Percentiles rank a stretch among this genome's conserved stretches.
These are phyloP conservation scores for Fraxinus floribunda DNA, from an alignment of 305 asterid genomes.

Conservation along the genomic window DNA sequence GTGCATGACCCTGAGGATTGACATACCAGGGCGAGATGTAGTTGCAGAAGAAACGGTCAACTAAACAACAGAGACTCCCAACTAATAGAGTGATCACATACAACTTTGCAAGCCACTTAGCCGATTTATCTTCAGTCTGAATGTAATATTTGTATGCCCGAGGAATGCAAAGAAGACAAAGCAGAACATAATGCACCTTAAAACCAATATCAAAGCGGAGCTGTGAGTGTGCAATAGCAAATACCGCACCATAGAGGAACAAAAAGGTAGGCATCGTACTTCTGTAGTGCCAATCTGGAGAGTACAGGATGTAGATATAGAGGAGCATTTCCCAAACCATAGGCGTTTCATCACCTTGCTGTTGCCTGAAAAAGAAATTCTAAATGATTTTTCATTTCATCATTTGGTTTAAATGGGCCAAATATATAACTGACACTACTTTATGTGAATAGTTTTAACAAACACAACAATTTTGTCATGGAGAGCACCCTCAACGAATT, in stretches of 20 bases:
- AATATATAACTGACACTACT: conserved; percentile 2
- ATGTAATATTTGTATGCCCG: conserved; percentile 86
- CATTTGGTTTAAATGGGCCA: background rate
- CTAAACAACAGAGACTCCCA: conserved; percentile 65
- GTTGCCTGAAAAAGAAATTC: conserved; percentile 57
- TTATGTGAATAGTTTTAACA: background rate
- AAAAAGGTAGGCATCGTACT: conserved; percentile 91
- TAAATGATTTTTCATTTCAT: conserved; percentile 7
- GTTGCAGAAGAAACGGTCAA: conserved; percentile 64
- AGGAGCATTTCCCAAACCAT: conserved; percentile 99
- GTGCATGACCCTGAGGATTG: conserved; percentile 86
- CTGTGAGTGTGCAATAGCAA: conserved; percentile 70
- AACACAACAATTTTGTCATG: background rate
- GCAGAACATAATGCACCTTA: conserved; percentile 73
- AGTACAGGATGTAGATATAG: conserved; percentile 79
- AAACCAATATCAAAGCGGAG: conserved; percentile 63
- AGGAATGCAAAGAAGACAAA: conserved; percentile 90
- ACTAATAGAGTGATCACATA: conserved; percentile 52
- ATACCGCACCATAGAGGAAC: conserved; percentile 73
- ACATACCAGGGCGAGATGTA: conserved; percentile 46
- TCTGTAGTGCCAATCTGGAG: conserved; percentile 94
- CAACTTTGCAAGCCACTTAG: conserved; percentile 69
- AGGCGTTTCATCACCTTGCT: conserved; percentile 90
- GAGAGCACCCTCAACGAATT: background rate
- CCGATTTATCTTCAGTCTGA: conserved; percentile 65